phyloP scores from a whole-genome alignment of 306 rosid species.

The Prunus persica region DNA sequence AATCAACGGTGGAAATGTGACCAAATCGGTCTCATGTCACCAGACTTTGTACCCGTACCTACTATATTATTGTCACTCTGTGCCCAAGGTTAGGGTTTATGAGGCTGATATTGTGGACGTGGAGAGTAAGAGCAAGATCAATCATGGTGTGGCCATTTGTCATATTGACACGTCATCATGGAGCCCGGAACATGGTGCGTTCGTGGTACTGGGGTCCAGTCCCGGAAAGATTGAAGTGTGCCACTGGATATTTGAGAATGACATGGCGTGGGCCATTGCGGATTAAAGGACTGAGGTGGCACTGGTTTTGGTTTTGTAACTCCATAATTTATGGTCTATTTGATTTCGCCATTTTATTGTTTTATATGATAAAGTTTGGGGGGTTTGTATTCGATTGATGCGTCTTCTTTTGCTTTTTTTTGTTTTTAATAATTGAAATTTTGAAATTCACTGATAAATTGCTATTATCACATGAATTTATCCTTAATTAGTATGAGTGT shows the following conservation, averaged over 20 bases:
- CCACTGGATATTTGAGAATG: slow-evolving; percentile 74
- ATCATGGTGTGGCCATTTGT: slow-evolving; percentile 73
- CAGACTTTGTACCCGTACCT: slow-evolving; percentile 84
- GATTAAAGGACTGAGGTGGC: slow-evolving; percentile 8
- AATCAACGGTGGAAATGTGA: slow-evolving; percentile 64
- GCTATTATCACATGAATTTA: too few species aligned
- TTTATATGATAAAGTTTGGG: background rate
- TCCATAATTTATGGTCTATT: slow-evolving; percentile 5
- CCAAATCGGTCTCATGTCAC: slow-evolving; percentile 77
- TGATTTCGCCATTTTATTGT: background rate
- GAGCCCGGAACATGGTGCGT: slow-evolving; percentile 72
- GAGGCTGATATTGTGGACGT: slow-evolving; percentile 59
- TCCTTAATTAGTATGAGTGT: too few species aligned
- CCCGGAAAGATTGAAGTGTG: slow-evolving; percentile 62
- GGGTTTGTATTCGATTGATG: too few species aligned
- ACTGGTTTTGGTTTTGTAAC: background rate
- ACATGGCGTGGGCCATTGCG: slow-evolving; percentile 67
- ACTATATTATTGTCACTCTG: slow-evolving; percentile 83
- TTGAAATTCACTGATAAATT: too few species aligned
- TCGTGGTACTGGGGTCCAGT: slow-evolving; percentile 48
- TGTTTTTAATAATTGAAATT: too few species aligned
- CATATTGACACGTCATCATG: slow-evolving; percentile 79
- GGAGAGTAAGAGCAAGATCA: slow-evolving; percentile 29
- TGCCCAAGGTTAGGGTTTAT: slow-evolving; percentile 69
- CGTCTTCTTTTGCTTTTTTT: too few species aligned